phyloP scores from a whole-genome alignment of 1,284 basidiomycete species.

The Microbotryum saponariae region DNA sequence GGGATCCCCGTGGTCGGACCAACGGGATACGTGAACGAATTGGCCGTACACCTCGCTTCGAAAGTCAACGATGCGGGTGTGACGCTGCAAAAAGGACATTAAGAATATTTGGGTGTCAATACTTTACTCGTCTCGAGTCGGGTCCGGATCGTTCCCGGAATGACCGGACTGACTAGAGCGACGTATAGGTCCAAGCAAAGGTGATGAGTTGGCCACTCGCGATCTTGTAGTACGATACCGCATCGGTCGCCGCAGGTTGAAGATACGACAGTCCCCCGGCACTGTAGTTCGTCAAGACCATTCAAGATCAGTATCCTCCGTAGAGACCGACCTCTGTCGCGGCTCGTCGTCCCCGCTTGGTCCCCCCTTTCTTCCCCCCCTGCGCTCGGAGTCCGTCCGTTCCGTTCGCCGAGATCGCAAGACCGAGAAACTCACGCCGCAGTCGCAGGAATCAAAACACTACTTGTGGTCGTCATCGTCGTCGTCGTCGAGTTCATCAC shows the following conservation, averaged over 20 bases:
- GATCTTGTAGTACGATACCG: slow-evolving; percentile 82
- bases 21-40: slow-evolving; percentile 79
- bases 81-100: slow-evolving; percentile 35
- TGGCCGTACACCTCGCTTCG: slow-evolving; percentile 64
- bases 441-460: slow-evolving; percentile 13
- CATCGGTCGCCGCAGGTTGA: slow-evolving; percentile 62
- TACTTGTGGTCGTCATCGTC: neutral
- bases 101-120: neutral
- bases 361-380: neutral
- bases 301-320: too few relatives aligned
- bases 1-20: slow-evolving; percentile 69
- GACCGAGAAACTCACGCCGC: slow-evolving; percentile 17
- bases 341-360: slow-evolving; percentile 43
- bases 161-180: slow-evolving; percentile 45
- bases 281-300: slow-evolving; percentile 2
- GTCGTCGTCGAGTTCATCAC: too few relatives aligned
- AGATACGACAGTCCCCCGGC: slow-evolving; percentile 64
- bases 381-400: neutral
- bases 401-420: too few relatives aligned
- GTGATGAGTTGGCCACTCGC: slow-evolving; percentile 60
- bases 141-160: too few relatives aligned
- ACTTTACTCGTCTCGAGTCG: slow-evolving; percentile 21
- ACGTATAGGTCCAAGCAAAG: slow-evolving; percentile 85
- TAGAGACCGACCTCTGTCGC: too few relatives aligned
- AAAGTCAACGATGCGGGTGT: slow-evolving; percentile 68